Percentiles rank a stretch among this genome's conserved stretches.
Evolutionary conservation across 2,329 filamentous ascomycete genomes (phyloP).

Genomic region (Claviceps spartinae): DNA sequence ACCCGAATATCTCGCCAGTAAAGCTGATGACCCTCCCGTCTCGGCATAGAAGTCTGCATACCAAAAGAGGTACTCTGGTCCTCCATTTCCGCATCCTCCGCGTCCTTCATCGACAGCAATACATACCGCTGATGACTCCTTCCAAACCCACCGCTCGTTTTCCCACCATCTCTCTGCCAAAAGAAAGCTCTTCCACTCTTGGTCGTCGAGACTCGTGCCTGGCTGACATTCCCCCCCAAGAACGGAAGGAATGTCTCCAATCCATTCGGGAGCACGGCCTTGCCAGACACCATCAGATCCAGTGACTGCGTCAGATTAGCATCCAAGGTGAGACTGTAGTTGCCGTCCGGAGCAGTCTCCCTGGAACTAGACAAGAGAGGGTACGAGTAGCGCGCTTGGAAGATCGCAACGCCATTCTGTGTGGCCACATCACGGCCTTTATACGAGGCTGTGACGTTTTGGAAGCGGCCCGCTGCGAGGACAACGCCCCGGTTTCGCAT

Average conservation of each 20-base stretch:
- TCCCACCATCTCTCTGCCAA: conserved; percentile 30
- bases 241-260: conserved; percentile 39
- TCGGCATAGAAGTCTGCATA: neutral
- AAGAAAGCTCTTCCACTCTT: conserved; percentile 47
- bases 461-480: conserved; percentile 21
- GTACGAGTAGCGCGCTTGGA: conserved; percentile 7
- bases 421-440: conserved; percentile 6
- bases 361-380: conserved; percentile 5
- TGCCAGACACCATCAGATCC: conserved; percentile 22
- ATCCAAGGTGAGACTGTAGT: conserved; percentile 14
- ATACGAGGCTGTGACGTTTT: conserved; percentile 18
- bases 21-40: conserved; percentile 21
- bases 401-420: neutral
- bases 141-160: conserved; percentile 37
- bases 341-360: neutral
- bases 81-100: neutral
- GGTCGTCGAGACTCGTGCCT: conserved; percentile 29
- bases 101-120: conserved; percentile 23
- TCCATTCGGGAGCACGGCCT: conserved; percentile 40
- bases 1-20: conserved; percentile 45
- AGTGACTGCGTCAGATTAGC: conserved; percentile 27
- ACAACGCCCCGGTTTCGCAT: conserved; percentile 40
- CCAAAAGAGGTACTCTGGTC: neutral
- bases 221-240: conserved; percentile 10
- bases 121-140: conserved; percentile 41